Base-by-base conservation (phyloP, 2,329 filamentous ascomycete genomes). In the Davidsoniella neocaledoniae region DNA sequence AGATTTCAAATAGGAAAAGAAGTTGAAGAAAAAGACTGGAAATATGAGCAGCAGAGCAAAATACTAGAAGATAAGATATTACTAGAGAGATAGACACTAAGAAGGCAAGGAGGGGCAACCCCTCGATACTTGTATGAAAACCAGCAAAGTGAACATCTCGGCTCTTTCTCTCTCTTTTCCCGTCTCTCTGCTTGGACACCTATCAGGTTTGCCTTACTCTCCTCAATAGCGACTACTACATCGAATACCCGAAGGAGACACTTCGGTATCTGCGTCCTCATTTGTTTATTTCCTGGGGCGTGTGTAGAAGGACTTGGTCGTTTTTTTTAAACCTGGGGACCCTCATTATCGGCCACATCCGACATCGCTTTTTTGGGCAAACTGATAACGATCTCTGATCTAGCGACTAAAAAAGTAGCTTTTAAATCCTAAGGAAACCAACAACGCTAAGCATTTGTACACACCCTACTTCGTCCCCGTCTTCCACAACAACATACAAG, bases 311-410 rank as follows among this genome's bases (percentile, higher is more conserved):
- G 9, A 21, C 41, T 43, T 43, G n/a, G 41, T 6, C 12, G 16
- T 42, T 7, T 23, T 21, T 47, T 19, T 38, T 36, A 2, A 2
- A 17, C 19, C 41, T 9, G 40, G 26, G 33, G 21, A 17, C 43
- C 25, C 14, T 45, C 14, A 33, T 36, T 48, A 43, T 49, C 47
- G 40, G 40, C 47, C 47, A 46, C 43, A 46, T 50, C 49, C 49
- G 43, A 50, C 40, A 33, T 41, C 40, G 40, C 47, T 19, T 46
- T 45, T 2, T 33, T 46, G 23, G 17, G 43, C 36, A 33, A 12
- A 29, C 43, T 46, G 43, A 46, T 36, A 46, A 46, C 25, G 26
- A 10, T 44, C 5, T 29, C 29, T 33, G 8, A 33, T 9, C 12
- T 33, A 33, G 29, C 29, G 3, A 33, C 29, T 5, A 33, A 9